Conservation (phyloP, 2,329 filamentous ascomycete species). For the Cladosporium sp. region DNA sequence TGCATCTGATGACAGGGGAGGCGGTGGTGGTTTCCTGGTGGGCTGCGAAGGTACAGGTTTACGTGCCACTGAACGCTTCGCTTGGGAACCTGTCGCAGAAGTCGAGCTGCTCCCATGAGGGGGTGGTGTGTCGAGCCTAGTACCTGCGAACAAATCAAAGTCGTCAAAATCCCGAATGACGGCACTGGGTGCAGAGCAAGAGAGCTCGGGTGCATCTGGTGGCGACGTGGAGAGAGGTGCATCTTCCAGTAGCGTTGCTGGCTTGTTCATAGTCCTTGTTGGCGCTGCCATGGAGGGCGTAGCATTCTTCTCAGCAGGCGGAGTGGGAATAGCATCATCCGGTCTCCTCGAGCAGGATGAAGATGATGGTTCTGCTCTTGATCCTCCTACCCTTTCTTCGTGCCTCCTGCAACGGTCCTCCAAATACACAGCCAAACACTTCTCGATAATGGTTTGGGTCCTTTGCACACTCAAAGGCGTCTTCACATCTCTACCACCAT, state of each 20-base stretch:
- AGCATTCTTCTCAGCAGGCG: constrained; percentile 3
- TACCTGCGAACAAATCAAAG: constrained; percentile 29
- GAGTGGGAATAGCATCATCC: constrained; percentile 1
- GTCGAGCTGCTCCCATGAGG: not conserved
- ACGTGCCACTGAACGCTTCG: constrained; percentile 21
- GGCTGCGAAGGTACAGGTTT: constrained; percentile 33
- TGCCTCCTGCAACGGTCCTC: constrained; percentile 32
- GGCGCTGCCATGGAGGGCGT: not conserved
- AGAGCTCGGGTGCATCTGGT: constrained; percentile 21
- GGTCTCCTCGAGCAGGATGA: not conserved
- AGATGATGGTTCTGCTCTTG: not conserved
- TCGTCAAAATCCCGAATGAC: constrained; percentile 30
- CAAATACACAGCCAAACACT: constrained; percentile 55
- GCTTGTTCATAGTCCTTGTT: not conserved
- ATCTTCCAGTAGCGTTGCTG: constrained; percentile 24
- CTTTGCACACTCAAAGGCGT: constrained; percentile 59
- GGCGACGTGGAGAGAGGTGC: constrained; percentile 31
- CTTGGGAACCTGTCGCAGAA: constrained; percentile 19
- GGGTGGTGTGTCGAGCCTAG: constrained; percentile 28
- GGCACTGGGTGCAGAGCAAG: constrained; percentile 23
- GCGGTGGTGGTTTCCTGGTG: constrained; percentile 36
- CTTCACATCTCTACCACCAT: constrained; percentile 25
- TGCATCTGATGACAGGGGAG: constrained; percentile 27
- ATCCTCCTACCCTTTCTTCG: constrained; percentile 13
- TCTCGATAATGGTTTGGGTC: constrained; percentile 59